Base-by-base conservation (phyloP, 2,329 filamentous ascomycete species). In the Xylaria sp. region DNA sequence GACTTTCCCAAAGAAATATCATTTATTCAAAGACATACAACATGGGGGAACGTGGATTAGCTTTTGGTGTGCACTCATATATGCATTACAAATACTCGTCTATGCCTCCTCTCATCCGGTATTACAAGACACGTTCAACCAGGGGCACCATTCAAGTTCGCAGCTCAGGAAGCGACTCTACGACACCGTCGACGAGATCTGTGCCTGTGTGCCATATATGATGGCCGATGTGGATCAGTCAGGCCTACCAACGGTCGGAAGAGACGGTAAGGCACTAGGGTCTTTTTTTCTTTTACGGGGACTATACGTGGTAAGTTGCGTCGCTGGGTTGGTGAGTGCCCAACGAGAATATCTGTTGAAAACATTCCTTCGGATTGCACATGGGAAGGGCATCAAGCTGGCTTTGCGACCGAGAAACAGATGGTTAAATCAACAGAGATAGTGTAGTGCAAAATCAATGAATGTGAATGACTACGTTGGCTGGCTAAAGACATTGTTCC, bases 171-270 rank as follows among this genome's bases (percentile, higher is more conserved):
- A 51, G 29, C 57, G 40, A 27, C 63, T 69, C n/a, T 32, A 25
- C 54, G 40, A 50, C 10, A 47, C 59, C 32, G 42, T 69, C 51
- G 59, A 63, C 37, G 63, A 66, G 10, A 69, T 69, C 12, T 69
- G 67, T 48, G 59, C 67, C 32, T 62, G 51, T 51, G 63, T 63
- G 10, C 67, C 67, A 2, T 66, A 66, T 10, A 69, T 69, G 67
- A 55, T 69, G 59, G 59, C 25, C n/a, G 63, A 66, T 3, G 63
- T 69, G n/a, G 63, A 69, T n/a, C 58, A 66, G 44, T 25, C 51
- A 16, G 67, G 67, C 35, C 42, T 69, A 48, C 67, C 63, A 3
- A 54, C 25, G 1, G 35, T 66, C 3, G 58, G 63, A 5, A 59
- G 53, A 27, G 53, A 66, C n/a, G 53, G 67, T 42, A 69, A 69